Conservation (phyloP, 331 rosid genomes). For the Cydonia oblonga region DNA sequence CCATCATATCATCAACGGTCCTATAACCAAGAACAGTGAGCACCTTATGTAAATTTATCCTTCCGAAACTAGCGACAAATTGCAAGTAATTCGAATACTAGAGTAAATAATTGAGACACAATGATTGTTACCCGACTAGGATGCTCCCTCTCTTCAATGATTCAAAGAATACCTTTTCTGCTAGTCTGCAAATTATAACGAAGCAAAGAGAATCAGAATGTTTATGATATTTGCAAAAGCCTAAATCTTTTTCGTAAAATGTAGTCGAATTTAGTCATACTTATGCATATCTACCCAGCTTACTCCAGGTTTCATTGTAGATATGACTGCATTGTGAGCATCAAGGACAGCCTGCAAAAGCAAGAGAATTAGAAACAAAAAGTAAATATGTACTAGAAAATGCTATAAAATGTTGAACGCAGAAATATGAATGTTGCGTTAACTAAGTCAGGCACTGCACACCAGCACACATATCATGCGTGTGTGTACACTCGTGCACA, state of each 20-base stretch:
- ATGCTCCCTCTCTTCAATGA: slow-evolving; percentile 45
- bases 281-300: slow-evolving; percentile 82
- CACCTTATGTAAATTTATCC: not conserved
- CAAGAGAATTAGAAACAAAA: slow-evolving; percentile 8
- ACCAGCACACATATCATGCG: not conserved
- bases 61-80: slow-evolving; percentile 1
- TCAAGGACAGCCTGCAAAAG: slow-evolving; percentile 78
- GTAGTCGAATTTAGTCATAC: slow-evolving; percentile 29
- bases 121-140: slow-evolving; percentile 47
- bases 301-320: slow-evolving; percentile 68
- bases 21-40: slow-evolving; percentile 30
- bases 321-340: slow-evolving; percentile 77
- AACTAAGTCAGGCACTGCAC: not conserved
- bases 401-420: not conserved
- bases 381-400: not conserved
- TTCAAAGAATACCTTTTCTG: slow-evolving; percentile 69
- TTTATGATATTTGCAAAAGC: not conserved
- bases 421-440: not conserved
- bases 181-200: slow-evolving; percentile 47
- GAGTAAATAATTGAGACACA: not conserved
- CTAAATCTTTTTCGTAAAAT: not conserved
- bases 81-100: slow-evolving; percentile 1
- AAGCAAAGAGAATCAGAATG: slow-evolving; percentile 15
- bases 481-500: too few species aligned
- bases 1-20: slow-evolving; percentile 61